Evolutionary conservation across 306 rosid genomes (phyloP).

Genomic region (Arachis stenosperma): DNA sequence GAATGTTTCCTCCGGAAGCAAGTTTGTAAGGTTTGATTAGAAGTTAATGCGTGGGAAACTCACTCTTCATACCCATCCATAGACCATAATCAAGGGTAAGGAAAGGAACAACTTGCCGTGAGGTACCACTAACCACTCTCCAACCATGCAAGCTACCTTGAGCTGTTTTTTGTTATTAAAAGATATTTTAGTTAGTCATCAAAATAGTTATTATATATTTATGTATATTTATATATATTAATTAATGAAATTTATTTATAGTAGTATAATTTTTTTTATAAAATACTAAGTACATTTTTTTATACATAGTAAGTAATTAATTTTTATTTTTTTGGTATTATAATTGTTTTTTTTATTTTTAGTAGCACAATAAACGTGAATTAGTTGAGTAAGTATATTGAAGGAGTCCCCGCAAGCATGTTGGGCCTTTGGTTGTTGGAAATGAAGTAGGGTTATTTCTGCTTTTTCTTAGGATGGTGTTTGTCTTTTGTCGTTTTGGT

Average conservation of each 20-base stretch:
- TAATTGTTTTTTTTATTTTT: background rate
- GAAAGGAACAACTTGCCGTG: constrained; percentile 34
- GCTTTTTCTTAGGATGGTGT: background rate
- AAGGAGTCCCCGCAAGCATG: background rate
- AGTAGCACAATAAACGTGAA: background rate
- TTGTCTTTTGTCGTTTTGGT: background rate
- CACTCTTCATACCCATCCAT: background rate
- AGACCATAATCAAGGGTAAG: too few relatives aligned
- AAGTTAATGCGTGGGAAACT: constrained; percentile 2
- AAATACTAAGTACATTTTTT: too few relatives aligned
- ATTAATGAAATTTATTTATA: too few relatives aligned
- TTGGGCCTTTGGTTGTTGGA: constrained; percentile 10
- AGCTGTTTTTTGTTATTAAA: background rate
- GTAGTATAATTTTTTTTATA: too few relatives aligned
- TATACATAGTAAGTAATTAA: too few relatives aligned
- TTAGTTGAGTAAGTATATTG: background rate
- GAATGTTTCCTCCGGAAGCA: background rate
- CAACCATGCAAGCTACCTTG: background rate
- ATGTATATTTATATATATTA: too few relatives aligned
- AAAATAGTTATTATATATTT: too few relatives aligned
- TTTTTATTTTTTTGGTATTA: too few relatives aligned
- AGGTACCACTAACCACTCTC: constrained; percentile 25
- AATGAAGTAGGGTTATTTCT: background rate
- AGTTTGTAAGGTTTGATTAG: constrained; percentile 12
- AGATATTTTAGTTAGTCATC: too few relatives aligned